Evolutionary conservation across 208 protist genomes (phyloP).

Genomic region (Trypanosoma scelopori): DNA sequence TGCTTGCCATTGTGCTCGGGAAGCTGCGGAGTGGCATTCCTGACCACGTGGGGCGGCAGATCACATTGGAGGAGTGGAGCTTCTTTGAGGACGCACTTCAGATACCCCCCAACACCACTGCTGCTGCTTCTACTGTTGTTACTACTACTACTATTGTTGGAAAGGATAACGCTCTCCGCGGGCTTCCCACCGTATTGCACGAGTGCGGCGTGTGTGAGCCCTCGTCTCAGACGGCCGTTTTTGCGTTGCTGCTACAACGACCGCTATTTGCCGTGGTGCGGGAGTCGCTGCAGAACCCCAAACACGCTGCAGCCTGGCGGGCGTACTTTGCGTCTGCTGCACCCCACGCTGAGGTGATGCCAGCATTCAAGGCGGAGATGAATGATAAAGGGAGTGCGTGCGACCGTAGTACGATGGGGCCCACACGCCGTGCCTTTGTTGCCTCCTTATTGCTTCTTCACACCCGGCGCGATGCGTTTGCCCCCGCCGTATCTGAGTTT

Average conservation of each 20-base stretch:
- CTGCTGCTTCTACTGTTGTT: too few species aligned
- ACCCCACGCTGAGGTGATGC: slow-evolving; percentile 40
- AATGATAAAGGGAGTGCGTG: slow-evolving; percentile 8
- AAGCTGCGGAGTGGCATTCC: slow-evolving; percentile 85
- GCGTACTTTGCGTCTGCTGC: slow-evolving; percentile 42
- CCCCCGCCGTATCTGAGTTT: slow-evolving; percentile 50
- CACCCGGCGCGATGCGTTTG: slow-evolving; percentile 77
- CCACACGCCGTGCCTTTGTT: slow-evolving; percentile 54
- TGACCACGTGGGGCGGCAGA: slow-evolving; percentile 25
- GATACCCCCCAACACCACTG: background rate
- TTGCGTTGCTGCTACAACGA: slow-evolving; percentile 42
- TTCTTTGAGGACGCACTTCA: slow-evolving; percentile 41
- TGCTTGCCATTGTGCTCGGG: slow-evolving; percentile 93
- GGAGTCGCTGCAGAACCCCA: slow-evolving; percentile 44
- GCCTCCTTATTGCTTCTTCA: slow-evolving; percentile 69
- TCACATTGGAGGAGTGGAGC: slow-evolving; percentile 73
- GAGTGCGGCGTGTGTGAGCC: slow-evolving; percentile 18
- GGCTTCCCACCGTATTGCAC: slow-evolving; percentile 20
- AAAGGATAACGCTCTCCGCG: background rate
- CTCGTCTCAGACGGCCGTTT: slow-evolving; percentile 34
- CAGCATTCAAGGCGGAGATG: slow-evolving; percentile 48
- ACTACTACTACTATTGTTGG: background rate
- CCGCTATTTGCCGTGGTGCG: slow-evolving; percentile 67
- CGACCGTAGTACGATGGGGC: background rate
- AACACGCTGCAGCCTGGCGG: slow-evolving; percentile 44